Evolutionary conservation across 805 yeast genomes (phyloP).

Genomic region (Kluyveromyces siamensis): DNA sequence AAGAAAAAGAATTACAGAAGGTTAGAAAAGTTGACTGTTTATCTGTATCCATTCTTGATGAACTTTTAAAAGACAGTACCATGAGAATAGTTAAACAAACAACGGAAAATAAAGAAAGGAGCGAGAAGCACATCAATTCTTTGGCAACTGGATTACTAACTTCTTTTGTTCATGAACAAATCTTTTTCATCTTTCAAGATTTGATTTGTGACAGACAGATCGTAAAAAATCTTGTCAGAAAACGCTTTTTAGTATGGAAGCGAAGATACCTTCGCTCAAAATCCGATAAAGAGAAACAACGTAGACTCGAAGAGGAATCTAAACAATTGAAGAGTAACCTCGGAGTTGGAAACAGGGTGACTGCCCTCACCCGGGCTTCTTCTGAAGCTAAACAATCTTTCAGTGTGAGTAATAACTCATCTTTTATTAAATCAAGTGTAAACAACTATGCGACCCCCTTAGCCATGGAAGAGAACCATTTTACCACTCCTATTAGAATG

Average conservation of each 20-base stretch:
- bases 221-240: constrained; percentile 24
- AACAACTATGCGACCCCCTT: constrained; percentile 5
- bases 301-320: constrained; percentile 37
- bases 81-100: not conserved
- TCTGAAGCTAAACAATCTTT: not conserved
- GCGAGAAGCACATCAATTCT: constrained; percentile 12
- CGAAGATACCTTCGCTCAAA: constrained; percentile 17
- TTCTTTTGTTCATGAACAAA: constrained; percentile 54
- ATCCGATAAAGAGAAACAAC: constrained; percentile 21
- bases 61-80: not conserved
- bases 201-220: constrained; percentile 38
- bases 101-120: constrained; percentile 7
- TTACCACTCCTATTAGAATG: constrained; percentile 26
- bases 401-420: not conserved
- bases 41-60: not conserved
- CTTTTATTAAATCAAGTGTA: constrained; percentile 9
- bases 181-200: constrained; percentile 36
- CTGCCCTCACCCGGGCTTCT: constrained; percentile 1
- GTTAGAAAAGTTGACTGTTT: not conserved
- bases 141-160: constrained; percentile 44
- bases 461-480: constrained; percentile 20
- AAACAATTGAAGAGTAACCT: constrained; percentile 26
- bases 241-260: constrained; percentile 28
- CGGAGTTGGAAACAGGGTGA: constrained; percentile 23
- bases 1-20: not conserved